These are phyloP conservation scores for Pseudozyma pruni DNA, from an alignment of 1,284 basidiomycete genomes.

Conservation along the genomic window DNA sequence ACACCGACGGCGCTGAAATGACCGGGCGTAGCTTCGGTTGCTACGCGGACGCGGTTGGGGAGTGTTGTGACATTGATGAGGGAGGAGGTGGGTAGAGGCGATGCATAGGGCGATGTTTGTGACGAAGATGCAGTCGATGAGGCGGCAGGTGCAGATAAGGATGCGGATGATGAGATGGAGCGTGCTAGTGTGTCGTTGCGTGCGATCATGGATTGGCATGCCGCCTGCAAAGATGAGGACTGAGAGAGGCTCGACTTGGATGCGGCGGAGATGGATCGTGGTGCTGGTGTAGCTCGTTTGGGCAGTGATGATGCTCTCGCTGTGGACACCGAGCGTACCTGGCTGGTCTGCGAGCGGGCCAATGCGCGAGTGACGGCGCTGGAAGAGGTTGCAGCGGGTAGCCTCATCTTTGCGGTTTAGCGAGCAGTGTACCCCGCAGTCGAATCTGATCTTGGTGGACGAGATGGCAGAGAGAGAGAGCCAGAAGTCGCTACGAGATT, in stretches of 20 bases:
- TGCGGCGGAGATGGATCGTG: constrained; percentile 8
- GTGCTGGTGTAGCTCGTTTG: constrained; percentile 8
- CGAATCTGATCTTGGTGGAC: too few relatives aligned
- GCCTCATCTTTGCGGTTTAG: constrained; percentile 31
- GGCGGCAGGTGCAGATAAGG: constrained; percentile 8
- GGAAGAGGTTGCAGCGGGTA: constrained; percentile 13
- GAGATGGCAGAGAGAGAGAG: too few relatives aligned
- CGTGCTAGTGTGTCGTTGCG: constrained; percentile 30
- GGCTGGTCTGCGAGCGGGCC: constrained; percentile 9
- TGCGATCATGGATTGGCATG: constrained; percentile 14
- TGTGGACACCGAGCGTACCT: constrained; percentile 19
- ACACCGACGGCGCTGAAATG: constrained; percentile 95
- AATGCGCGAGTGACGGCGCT: constrained; percentile 13
- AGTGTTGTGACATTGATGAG: constrained; percentile 77
- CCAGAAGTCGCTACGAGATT: too few relatives aligned
- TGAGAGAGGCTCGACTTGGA: not conserved
- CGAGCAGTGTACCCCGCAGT: too few relatives aligned
- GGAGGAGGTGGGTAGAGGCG: constrained; percentile 40
- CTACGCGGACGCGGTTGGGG: constrained; percentile 89
- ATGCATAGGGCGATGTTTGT: constrained; percentile 26
- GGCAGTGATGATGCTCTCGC: constrained; percentile 14
- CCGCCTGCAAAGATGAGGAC: constrained; percentile 1
- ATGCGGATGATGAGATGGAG: constrained; percentile 23
- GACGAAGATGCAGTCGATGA: too few relatives aligned
- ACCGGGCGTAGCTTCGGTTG: constrained; percentile 88